Evolutionary conservation across 2,329 filamentous ascomycete genomes (phyloP).

Genomic region (Raffaelea deltoideospora): DNA sequence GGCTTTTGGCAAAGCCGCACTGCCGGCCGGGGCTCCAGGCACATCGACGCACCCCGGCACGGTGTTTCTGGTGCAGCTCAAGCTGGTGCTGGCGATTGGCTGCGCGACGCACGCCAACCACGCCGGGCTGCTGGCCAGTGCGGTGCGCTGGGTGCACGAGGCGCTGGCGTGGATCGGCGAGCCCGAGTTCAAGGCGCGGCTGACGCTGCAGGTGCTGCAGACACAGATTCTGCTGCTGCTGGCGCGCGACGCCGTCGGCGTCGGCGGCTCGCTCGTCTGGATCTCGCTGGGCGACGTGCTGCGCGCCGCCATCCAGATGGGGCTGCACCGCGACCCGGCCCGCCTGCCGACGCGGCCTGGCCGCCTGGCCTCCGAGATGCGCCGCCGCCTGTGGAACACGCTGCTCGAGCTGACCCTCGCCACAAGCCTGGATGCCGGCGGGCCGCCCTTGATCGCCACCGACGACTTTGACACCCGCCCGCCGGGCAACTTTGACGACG

Average conservation of each 20-base stretch:
- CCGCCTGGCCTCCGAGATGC: constrained; percentile 26
- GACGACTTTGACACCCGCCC: constrained; percentile 31
- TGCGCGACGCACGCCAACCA: constrained; percentile 28
- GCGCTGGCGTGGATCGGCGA: constrained; percentile 30
- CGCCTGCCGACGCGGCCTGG: constrained; percentile 18
- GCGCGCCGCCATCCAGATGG: constrained; percentile 31
- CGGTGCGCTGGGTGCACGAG: constrained; percentile 35
- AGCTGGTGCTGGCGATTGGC: constrained; percentile 37
- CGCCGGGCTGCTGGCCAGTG: constrained; percentile 24
- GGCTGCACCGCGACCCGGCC: constrained; percentile 31
- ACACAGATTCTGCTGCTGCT: constrained; percentile 34
- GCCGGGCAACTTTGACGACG: constrained; percentile 34
- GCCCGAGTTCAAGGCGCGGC: constrained; percentile 30
- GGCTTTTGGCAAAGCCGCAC: too few relatives aligned
- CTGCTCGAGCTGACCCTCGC: constrained; percentile 31
- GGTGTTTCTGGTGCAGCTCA: constrained; percentile 36
- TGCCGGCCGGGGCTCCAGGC: too few relatives aligned
- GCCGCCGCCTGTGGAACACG: constrained; percentile 36
- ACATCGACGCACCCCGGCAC: too few relatives aligned
- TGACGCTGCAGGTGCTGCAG: constrained; percentile 33
- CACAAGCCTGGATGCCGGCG: constrained; percentile 28
- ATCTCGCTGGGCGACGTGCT: constrained; percentile 26
- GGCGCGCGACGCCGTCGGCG: constrained; percentile 25
- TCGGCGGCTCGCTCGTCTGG: constrained; percentile 31
- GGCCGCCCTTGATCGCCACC: constrained; percentile 25